Conservation (phyloP, 2,329 filamentous ascomycete genomes). For the Bipolaris oryzae region DNA sequence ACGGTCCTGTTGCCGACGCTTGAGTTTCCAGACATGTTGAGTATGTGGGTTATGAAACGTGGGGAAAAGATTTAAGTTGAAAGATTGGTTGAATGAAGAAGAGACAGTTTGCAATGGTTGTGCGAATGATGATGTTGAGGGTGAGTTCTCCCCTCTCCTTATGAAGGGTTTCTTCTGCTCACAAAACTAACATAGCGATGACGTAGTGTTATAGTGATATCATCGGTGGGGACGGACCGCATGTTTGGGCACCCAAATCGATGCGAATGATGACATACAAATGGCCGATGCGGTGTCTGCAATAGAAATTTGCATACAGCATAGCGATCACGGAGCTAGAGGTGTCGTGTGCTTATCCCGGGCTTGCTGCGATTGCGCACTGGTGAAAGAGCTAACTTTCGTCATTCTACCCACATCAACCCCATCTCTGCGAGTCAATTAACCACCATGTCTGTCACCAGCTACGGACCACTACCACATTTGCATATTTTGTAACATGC, state of each 20-base stretch:
- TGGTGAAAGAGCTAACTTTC: slow-evolving; percentile 11
- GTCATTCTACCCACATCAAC: slow-evolving; percentile 4
- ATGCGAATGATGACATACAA: slow-evolving; percentile 18
- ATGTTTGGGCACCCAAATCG: slow-evolving; percentile 23
- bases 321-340: background rate
- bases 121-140: background rate
- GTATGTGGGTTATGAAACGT: slow-evolving; percentile 5
- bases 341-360: background rate
- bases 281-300: slow-evolving; percentile 10
- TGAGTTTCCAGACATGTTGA: slow-evolving; percentile 61
- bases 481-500: background rate
- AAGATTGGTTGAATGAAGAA: background rate
- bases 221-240: slow-evolving; percentile 32
- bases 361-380: background rate
- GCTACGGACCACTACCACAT: background rate
- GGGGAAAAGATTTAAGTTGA: background rate
- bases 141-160: slow-evolving; percentile 11
- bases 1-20: slow-evolving; percentile 69
- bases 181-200: slow-evolving; percentile 25
- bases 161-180: slow-evolving; percentile 16
- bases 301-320: slow-evolving; percentile 7
- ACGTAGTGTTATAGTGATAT: slow-evolving; percentile 32
- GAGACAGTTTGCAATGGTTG: slow-evolving; percentile 4
- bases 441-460: background rate
- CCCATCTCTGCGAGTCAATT: background rate